Percentiles rank a stretch among this genome's conserved stretches.
These are phyloP conservation scores for Malania oleifera DNA, from an alignment of 164 flowering plant genomes.

Conservation along the genomic window DNA sequence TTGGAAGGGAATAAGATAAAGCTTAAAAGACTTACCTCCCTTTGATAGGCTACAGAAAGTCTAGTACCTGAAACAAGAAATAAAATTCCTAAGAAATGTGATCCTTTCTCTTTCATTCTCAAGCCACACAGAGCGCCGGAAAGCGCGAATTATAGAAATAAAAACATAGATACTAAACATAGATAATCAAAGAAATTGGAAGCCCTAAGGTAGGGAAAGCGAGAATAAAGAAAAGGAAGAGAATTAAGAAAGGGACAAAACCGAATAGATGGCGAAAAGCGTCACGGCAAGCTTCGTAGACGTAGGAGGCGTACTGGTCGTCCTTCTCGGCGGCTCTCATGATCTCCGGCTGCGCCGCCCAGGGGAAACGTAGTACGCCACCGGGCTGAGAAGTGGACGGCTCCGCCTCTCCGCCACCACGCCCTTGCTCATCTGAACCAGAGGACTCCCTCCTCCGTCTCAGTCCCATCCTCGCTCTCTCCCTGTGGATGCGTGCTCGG, in stretches of 20 bases:
- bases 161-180: background rate
- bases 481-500: no score
- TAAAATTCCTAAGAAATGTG: background rate
- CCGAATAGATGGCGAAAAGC: conserved; percentile 94
- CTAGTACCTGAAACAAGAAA: conserved; percentile 58
- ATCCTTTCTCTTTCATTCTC: no score
- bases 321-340: conserved; percentile 99
- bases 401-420: conserved; percentile 21
- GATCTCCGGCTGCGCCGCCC: conserved; percentile 93
- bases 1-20: background rate
- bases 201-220: background rate
- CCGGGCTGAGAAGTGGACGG: background rate
- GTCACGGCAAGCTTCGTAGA: conserved; percentile 94
- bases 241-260: conserved; percentile 20
- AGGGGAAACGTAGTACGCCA: conserved; percentile 42
- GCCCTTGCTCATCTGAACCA: background rate
- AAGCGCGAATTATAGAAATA: background rate
- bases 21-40: conserved; percentile 50
- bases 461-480: conserved; percentile 13
- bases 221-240: background rate
- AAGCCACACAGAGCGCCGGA: no score
- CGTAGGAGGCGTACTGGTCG: conserved; percentile 88
- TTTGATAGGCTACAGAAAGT: conserved; percentile 82
- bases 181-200: background rate
- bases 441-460: conserved; percentile 1